Percentiles rank a stretch among this genome's conserved stretches.
phyloP scores from a whole-genome alignment of 108 stramenopile species.

The Nitzschia sp. region DNA sequence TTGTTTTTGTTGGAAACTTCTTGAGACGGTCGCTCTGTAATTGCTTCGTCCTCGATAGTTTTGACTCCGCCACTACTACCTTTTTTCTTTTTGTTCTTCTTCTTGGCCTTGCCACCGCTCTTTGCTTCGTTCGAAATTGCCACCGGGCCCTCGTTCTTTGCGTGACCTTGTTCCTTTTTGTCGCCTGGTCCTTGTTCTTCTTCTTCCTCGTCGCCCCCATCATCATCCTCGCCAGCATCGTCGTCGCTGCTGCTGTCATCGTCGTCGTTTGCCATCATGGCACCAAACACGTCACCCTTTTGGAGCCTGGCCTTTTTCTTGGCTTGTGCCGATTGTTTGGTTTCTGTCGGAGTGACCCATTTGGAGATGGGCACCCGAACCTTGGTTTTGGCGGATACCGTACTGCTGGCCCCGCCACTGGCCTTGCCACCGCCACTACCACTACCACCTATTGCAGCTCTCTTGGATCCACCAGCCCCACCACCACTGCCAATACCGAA shows the following conservation, averaged over 20 bases:
- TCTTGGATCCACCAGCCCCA: conserved; percentile 1
- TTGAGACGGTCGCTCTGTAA: too few relatives aligned
- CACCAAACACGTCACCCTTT: conserved; percentile 70
- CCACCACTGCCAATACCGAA: conserved; percentile 16
- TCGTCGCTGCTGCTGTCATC: conserved; percentile 37
- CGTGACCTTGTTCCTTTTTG: too few relatives aligned
- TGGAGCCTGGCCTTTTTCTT: conserved; percentile 15
- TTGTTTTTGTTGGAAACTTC: neutral
- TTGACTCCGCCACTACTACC: neutral
- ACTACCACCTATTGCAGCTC: conserved; percentile 6
- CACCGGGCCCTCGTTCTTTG: too few relatives aligned
- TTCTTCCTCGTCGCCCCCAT: neutral
- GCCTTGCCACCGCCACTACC: conserved; percentile 7
- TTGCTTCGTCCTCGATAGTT: conserved; percentile 5
- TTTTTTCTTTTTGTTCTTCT: conserved; percentile 23
- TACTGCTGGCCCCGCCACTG: neutral
- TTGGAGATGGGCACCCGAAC: conserved; percentile 15
- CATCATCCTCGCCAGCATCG: neutral
- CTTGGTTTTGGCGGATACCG: conserved; percentile 34
- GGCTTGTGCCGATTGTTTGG: conserved; percentile 28
- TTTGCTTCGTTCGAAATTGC: neutral
- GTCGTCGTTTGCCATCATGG: conserved; percentile 84
- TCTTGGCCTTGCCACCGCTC: neutral
- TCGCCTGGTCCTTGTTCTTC: neutral
- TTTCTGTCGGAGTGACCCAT: conserved; percentile 21